Evolutionary conservation across 805 yeast genomes (phyloP), one percentile per base, ranked within the genome.

Genomic region (Candida xiaguanensis): DNA sequence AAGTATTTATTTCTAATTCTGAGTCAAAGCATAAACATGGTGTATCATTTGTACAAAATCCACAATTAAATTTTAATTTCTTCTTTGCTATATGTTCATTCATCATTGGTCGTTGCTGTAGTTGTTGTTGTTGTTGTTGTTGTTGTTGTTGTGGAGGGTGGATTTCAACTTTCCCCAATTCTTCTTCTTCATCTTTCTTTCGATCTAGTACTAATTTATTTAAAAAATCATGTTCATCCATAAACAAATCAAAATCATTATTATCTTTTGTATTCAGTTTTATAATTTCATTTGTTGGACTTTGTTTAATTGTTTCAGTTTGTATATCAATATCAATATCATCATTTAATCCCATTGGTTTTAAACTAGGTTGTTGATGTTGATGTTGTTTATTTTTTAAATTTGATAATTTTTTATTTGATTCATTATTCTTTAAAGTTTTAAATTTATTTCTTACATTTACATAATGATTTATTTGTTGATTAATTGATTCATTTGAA

Each of bases 1-100:
- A 26, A 31, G 32, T 41, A 20, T 36, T 42, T 15, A 44, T 29
- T 28, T 48, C 51, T 40, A 43, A 35, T 12, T 67, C 73, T 8
- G 67, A 62, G 36, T 67, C 74, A 34, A 67, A 52, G 44, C 74
- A 67, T 34, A 67, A 51, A 40, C 74, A 68, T 3, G 72, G 69
- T 0, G 66, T 58, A 32, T 61, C 69, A 28, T 55, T 58, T 26
- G 58, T 49, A 45, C 74, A 67, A 41, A 63, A 65, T 4, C 70
- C 68, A 43, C 70, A 65, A 29, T 55, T 55, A 26, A 51, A 41
- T 37, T 52, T 53, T 42, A 43, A 36, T 23, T 47, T 49, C 44
- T 51, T 54, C 35, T 46, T 46, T 19, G 37, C 15, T 13, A 43
- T 24, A 27, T 16, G 31, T 11, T 40, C 45, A 8, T 28, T 20